Base-by-base conservation (phyloP, 179 eudicot genomes). In the Beta lomatogona region DNA sequence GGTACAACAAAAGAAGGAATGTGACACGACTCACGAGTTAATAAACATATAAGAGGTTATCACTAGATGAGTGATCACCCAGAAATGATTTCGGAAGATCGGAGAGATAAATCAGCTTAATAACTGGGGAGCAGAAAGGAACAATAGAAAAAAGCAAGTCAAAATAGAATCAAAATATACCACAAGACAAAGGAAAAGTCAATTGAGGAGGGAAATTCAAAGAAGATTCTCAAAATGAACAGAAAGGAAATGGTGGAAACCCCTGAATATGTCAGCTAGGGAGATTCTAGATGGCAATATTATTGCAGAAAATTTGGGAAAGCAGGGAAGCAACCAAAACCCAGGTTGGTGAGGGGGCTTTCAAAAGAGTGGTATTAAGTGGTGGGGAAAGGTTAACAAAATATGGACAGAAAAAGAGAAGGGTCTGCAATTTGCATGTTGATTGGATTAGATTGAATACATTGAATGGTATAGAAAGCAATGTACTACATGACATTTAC, bases 381-480 rank as follows among this genome's bases (percentile, higher is more conserved):
- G 48, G 22, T 31, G 53, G 46, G 48, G 14, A 18, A 58, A 57
- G 13, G 19, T 36, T 31, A 19, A 14, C 41, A 61, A 79, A 78
- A 44, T 70, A 60, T 70, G 31, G 52, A 48, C 52, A 79, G 59
- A 59, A 79, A 71, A 79, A 22, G 45, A 48, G 54, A 21, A 53
- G 45, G 11, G 61, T 67, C 18, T 72, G 52, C 28, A 50, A 21
- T 22, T 4, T 48, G 36, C 21, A 65, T 11, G 58, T 21, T 50
- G 59, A 22, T 13, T 80, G 71, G 76, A 44, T 73, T 44, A 59
- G 77, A 28, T 22, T 25, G 59, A 65, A 77, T 21, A 15, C 6
- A 68, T 68, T 68, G 77, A 73, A 54, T 73, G 77, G 63, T 28
- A 73, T 1, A 55, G 77, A 73, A 28, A 31, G 77, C 48, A 54